Conservation (phyloP, 306 rosid species). For the Alnus rubra region DNA sequence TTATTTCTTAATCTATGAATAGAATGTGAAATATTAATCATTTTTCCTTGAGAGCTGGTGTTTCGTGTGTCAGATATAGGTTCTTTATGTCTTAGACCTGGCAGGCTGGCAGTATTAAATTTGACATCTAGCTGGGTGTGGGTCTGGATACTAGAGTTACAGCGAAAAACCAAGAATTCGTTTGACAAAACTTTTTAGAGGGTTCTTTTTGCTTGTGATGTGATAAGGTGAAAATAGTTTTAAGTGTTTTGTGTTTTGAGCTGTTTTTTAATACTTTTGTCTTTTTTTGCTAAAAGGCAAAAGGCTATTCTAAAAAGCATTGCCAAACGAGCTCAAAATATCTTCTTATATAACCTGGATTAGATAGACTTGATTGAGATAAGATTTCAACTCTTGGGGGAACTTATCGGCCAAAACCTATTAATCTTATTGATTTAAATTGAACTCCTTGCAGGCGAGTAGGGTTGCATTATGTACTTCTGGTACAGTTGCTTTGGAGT, state of each 20-base stretch:
- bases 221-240: too few species aligned
- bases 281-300: too few species aligned
- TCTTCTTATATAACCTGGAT: not conserved
- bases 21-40: not conserved
- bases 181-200: too few species aligned
- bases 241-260: too few species aligned
- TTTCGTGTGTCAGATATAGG: not conserved
- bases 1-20: not conserved
- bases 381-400: not conserved
- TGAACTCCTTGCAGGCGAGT: constrained; percentile 64
- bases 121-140: not conserved
- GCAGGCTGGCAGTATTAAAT: not conserved
- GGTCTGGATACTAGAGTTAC: not conserved
- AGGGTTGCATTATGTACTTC: constrained; percentile 85
- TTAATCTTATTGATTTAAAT: constrained; percentile 19
- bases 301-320: too few species aligned
- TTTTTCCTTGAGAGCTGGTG: not conserved
- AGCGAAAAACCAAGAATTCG: not conserved
- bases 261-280: too few species aligned
- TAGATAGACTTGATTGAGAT: not conserved
- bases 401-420: not conserved
- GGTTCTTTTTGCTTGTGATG: too few species aligned
- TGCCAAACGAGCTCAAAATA: not conserved
- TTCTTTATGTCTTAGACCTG: not conserved
- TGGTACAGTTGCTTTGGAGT: constrained; percentile 80